These are phyloP conservation scores for Vanilla planifolia DNA, from an alignment of 106 monocot genomes.

Conservation along the genomic window DNA sequence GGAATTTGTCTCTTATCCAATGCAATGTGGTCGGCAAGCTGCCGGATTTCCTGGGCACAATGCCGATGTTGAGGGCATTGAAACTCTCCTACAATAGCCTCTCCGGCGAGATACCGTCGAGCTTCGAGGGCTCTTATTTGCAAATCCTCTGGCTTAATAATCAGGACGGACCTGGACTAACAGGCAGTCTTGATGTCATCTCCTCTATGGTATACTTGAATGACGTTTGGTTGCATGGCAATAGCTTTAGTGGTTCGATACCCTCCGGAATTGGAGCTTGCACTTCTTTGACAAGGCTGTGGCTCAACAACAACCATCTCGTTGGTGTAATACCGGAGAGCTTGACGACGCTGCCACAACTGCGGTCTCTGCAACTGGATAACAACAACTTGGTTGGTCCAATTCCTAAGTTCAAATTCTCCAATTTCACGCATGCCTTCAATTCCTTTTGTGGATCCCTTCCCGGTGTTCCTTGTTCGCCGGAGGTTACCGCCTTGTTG, in stretches of 20 bases:
- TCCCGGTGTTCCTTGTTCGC: slow-evolving; percentile 44
- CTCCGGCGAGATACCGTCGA: slow-evolving; percentile 31
- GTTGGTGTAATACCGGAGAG: slow-evolving; percentile 30
- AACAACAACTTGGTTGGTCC: slow-evolving; percentile 43
- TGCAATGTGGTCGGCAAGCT: slow-evolving; percentile 44
- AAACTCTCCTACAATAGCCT: slow-evolving; percentile 45
- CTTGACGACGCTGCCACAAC: slow-evolving; percentile 20
- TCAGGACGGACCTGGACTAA: slow-evolving; percentile 33
- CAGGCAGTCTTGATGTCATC: slow-evolving; percentile 30
- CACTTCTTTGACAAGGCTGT: slow-evolving; percentile 19
- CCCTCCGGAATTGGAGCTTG: slow-evolving; percentile 27
- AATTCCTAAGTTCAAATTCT: slow-evolving; percentile 17
- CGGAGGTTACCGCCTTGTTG: slow-evolving; percentile 32
- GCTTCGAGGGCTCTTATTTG: slow-evolving; percentile 24
- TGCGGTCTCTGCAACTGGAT: slow-evolving; percentile 20
- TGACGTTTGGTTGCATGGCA: slow-evolving; percentile 52
- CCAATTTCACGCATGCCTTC: slow-evolving; percentile 17
- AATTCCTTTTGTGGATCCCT: slow-evolving; percentile 29
- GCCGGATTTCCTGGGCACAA: slow-evolving; percentile 39
- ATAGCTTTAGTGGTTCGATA: slow-evolving; percentile 37
- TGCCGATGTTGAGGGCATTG: slow-evolving; percentile 22
- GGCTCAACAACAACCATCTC: slow-evolving; percentile 43
- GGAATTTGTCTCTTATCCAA: slow-evolving; percentile 24
- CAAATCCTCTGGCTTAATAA: slow-evolving; percentile 49
- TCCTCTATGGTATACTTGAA: slow-evolving; percentile 26